Conservation (phyloP, 352 stramenopile genomes). For the Phytophthora ramorum region DNA sequence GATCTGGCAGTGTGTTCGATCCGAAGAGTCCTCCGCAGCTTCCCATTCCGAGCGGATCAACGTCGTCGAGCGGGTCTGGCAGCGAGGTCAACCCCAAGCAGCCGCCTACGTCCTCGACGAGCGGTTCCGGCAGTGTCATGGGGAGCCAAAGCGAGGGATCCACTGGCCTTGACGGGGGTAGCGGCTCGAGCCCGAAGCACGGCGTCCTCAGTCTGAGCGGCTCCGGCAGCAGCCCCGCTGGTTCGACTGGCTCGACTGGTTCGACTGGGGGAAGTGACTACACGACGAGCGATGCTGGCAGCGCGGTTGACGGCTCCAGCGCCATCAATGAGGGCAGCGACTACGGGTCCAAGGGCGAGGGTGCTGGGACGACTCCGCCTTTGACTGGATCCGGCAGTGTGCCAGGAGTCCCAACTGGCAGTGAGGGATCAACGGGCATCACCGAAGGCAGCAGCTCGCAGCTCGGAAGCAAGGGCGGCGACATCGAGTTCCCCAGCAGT, state of each 20-base stretch:
- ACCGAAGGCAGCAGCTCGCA: conserved; percentile 4
- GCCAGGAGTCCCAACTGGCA: neutral
- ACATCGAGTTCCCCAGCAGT: neutral
- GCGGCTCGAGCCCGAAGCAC: neutral
- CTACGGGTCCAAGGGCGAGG: conserved; percentile 3
- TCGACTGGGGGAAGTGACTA: conserved; percentile 13
- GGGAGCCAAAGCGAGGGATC: conserved; percentile 1
- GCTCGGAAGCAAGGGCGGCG: neutral
- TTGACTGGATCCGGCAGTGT: conserved; percentile 10
- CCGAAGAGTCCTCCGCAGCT: neutral
- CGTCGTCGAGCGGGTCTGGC: conserved; percentile 5
- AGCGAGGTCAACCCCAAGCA: conserved; percentile 9
- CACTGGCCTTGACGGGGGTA: no score
- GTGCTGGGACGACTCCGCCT: no score
- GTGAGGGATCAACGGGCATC: conserved; percentile 1
- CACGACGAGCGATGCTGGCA: conserved; percentile 5
- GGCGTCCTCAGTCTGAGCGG: conserved; percentile 7
- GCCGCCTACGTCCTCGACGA: neutral
- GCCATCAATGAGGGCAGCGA: conserved; percentile 13
- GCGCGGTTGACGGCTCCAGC: conserved; percentile 13
- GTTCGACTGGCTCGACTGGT: conserved; percentile 7
- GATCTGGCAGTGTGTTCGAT: conserved; percentile 5
- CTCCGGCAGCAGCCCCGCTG: conserved; percentile 13
- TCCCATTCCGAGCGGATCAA: neutral
- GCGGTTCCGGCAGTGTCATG: neutral